Evolutionary conservation across 2,329 filamentous ascomycete genomes (phyloP).

Genomic region (Parascedosporium putredinis): DNA sequence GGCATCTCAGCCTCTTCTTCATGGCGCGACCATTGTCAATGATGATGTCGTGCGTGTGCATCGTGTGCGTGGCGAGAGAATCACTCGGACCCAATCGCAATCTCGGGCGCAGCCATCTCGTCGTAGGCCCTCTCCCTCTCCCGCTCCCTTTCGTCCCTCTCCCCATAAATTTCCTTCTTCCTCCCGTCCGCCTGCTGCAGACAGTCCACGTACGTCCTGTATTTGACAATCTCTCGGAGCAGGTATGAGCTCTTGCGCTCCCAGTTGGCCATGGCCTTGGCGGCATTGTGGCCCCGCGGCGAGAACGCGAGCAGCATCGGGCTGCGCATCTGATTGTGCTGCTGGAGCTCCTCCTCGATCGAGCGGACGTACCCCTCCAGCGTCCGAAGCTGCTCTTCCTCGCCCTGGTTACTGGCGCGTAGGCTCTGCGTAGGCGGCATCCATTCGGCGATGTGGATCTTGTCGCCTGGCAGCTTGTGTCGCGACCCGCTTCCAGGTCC

Average conservation of each 20-base stretch:
- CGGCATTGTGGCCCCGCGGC: slow-evolving; percentile 67
- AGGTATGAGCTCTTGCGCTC: slow-evolving; percentile 91
- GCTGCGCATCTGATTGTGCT: slow-evolving; percentile 78
- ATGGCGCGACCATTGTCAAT: too few species aligned
- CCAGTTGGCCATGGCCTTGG: slow-evolving; percentile 90
- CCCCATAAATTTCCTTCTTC: slow-evolving; percentile 61
- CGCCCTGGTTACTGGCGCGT: slow-evolving; percentile 67
- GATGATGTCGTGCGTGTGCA: too few species aligned
- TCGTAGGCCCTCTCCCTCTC: not conserved
- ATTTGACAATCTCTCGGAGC: slow-evolving; percentile 90
- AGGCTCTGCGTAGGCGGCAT: slow-evolving; percentile 80
- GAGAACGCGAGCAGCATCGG: slow-evolving; percentile 87
- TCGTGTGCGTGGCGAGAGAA: too few species aligned
- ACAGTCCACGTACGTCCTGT: slow-evolving; percentile 86
- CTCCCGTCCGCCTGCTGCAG: slow-evolving; percentile 59
- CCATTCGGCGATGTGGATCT: slow-evolving; percentile 79
- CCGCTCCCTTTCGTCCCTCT: slow-evolving; percentile 32
- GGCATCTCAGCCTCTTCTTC: too few species aligned
- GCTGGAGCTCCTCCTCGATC: slow-evolving; percentile 75
- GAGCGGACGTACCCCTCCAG: slow-evolving; percentile 71
- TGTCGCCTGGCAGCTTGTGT: slow-evolving; percentile 70
- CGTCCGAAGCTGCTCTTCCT: slow-evolving; percentile 69
- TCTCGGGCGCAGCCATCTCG: too few species aligned
- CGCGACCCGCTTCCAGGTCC: slow-evolving; percentile 32
- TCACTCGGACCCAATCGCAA: not conserved